Percentiles rank a stretch among this genome's conserved stretches.
Conservation (phyloP, 2,329 filamentous ascomycete species). For the Cladosporium sp. region DNA sequence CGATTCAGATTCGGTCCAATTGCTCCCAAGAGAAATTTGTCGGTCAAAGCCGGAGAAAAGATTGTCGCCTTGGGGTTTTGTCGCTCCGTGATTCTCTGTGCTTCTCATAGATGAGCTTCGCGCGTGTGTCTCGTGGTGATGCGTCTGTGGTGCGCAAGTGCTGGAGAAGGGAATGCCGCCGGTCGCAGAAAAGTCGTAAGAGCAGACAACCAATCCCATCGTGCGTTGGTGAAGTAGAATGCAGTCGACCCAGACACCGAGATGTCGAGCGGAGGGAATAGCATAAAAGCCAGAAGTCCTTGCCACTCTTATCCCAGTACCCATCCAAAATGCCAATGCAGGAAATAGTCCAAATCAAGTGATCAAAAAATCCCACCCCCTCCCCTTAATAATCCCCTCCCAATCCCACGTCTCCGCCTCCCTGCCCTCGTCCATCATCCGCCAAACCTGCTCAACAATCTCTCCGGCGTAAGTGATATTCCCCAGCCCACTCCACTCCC, state of each 20-base stretch:
- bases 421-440: constrained; percentile 53
- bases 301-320: background rate
- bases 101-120: too few species aligned
- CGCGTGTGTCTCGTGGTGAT: background rate
- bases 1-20: too few species aligned
- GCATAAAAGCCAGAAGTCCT: too few species aligned
- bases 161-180: too few species aligned
- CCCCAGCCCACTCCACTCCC: constrained; percentile 53
- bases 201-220: too few species aligned
- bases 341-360: constrained; percentile 41
- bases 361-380: constrained; percentile 59
- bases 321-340: background rate
- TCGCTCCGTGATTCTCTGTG: too few species aligned
- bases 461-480: constrained; percentile 55
- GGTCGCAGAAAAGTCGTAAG: background rate
- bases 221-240: too few species aligned
- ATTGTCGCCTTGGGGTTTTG: constrained; percentile 1
- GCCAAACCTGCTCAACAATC: constrained; percentile 57
- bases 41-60: too few species aligned
- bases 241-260: too few species aligned
- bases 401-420: constrained; percentile 59
- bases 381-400: constrained; percentile 56
- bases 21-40: too few species aligned
- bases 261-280: too few species aligned
- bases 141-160: background rate